Evolutionary conservation across 768 basidiomycete species (phyloP).

Genomic region (Hortiboletus flavorubellus): DNA sequence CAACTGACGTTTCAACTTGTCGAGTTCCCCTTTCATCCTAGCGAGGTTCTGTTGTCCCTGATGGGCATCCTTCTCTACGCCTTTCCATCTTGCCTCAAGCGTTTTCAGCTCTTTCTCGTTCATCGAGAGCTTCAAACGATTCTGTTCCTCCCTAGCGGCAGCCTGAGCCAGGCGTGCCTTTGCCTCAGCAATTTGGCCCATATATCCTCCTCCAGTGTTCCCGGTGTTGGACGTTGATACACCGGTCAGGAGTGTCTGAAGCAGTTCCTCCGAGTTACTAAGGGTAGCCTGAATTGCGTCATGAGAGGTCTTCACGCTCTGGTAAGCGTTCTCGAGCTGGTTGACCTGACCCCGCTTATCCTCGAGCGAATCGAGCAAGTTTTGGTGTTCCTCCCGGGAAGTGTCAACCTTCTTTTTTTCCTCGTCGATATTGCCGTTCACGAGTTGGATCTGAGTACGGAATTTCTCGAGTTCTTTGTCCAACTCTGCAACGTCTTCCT

Average conservation of each 20-base stretch:
- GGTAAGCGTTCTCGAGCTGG: constrained; percentile 51
- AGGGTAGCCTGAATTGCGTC: constrained; percentile 57
- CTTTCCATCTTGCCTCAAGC: constrained; percentile 78
- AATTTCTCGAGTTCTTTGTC: constrained; percentile 81
- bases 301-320: constrained; percentile 66
- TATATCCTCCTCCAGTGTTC: constrained; percentile 84
- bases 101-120: constrained; percentile 72
- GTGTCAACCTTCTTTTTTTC: constrained; percentile 61
- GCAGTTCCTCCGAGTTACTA: constrained; percentile 79
- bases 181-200: constrained; percentile 92
- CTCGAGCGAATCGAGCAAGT: constrained; percentile 56
- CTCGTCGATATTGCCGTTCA: constrained; percentile 68
- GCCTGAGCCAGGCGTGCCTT: constrained; percentile 72
- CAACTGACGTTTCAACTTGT: constrained; percentile 50
- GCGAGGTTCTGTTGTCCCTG: constrained; percentile 72
- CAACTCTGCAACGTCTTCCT: constrained; percentile 72
- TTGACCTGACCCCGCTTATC: constrained; percentile 61
- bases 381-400: constrained; percentile 54
- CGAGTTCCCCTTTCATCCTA: constrained; percentile 53
- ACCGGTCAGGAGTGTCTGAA: constrained; percentile 92
- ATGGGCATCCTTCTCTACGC: constrained; percentile 78
- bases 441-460: constrained; percentile 83
- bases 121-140: constrained; percentile 70
- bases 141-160: constrained; percentile 81
- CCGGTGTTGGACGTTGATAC: constrained; percentile 67